Evolutionary conservation across 2,329 filamentous ascomycete species (phyloP).

Genomic region (Pseudogymnoascus sp.): DNA sequence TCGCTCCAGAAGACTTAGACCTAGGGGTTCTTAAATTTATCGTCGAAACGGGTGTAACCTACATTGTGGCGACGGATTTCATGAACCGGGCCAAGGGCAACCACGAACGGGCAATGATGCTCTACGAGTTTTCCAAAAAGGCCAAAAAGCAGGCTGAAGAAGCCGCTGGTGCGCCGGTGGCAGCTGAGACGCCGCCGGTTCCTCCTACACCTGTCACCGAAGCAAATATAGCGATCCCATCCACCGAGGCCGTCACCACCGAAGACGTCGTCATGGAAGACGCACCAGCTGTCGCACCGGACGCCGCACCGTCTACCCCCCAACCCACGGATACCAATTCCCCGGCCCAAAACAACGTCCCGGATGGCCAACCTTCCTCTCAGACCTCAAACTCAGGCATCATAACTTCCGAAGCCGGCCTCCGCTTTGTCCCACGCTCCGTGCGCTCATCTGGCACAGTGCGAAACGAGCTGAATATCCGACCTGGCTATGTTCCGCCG

Average conservation of each 20-base stretch:
- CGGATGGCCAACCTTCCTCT: not conserved
- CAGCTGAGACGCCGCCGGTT: not conserved
- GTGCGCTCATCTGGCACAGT: constrained; percentile 75
- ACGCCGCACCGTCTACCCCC: not conserved
- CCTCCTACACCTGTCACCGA: not conserved
- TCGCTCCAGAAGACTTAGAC: not conserved
- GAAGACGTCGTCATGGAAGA: not conserved
- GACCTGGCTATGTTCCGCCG: constrained; percentile 80
- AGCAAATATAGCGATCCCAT: not conserved
- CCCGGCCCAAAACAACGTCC: not conserved
- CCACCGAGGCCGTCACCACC: not conserved
- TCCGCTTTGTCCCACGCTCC: constrained; percentile 79
- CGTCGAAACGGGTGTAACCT: not conserved
- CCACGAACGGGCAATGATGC: not conserved
- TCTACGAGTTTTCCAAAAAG: not conserved
- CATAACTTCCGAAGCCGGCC: constrained; percentile 62
- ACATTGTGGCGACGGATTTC: not conserved
- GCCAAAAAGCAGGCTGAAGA: not conserved
- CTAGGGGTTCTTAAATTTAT: not conserved
- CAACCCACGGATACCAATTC: not conserved
- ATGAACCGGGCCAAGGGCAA: not conserved
- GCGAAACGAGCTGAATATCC: constrained; percentile 80
- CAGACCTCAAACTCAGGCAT: constrained; percentile 52
- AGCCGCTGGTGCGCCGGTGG: not conserved
- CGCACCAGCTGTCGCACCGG: not conserved